These are phyloP conservation scores for Lactuca saligna DNA, from an alignment of 129 eudicot genomes.

Conservation along the genomic window DNA sequence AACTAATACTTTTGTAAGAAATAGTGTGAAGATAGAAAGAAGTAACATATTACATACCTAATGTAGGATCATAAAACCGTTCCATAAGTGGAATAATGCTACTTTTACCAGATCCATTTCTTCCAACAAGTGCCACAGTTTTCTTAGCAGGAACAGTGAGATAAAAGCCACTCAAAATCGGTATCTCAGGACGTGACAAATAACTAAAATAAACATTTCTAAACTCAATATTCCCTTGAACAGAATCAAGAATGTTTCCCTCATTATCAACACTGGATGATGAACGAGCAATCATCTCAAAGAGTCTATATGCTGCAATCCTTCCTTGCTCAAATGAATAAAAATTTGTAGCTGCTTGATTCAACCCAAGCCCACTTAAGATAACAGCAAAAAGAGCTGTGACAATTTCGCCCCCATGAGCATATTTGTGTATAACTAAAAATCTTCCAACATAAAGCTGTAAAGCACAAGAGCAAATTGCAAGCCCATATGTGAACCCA, in stretches of 20 bases:
- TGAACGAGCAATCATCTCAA: constrained; percentile 97
- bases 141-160: constrained; percentile 94
- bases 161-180: constrained; percentile 92
- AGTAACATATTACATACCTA: constrained; percentile 58
- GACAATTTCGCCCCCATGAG: constrained; percentile 93
- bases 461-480: constrained; percentile 96
- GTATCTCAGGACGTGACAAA: constrained; percentile 92
- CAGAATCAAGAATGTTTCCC: constrained; percentile 60
- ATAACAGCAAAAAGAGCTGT: constrained; percentile 91
- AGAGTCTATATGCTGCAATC: constrained; percentile 95
- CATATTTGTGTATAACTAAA: constrained; percentile 64
- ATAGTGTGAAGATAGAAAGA: constrained; percentile 1
- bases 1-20: not conserved
- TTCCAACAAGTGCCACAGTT: constrained; percentile 95
- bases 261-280: constrained; percentile 67
- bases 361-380: constrained; percentile 90
- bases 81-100: constrained; percentile 98
- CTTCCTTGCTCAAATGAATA: constrained; percentile 98
- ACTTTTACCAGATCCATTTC: constrained; percentile 99
- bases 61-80: constrained; percentile 94
- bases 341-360: constrained; percentile 97
- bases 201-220: constrained; percentile 96
- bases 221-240: constrained; percentile 95
- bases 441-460: constrained; percentile 95
- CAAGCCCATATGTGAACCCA: constrained; percentile 96